Conservation (phyloP, 225 moss, liverwort and hornwort genomes). For the Takakia lepidozioides region DNA sequence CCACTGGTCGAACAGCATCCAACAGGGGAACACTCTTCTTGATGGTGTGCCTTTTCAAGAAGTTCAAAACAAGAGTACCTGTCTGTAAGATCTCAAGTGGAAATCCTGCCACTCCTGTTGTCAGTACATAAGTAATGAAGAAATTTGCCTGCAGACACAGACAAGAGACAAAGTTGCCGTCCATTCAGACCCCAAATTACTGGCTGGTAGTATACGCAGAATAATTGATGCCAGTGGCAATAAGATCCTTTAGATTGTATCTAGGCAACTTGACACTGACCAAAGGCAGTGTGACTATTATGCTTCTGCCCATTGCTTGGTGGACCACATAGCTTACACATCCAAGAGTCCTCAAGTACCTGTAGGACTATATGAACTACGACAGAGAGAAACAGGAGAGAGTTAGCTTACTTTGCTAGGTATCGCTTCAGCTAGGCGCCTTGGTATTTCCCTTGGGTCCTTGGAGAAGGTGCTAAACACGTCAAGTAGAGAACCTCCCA, state of each 20-base stretch:
- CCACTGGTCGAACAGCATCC: conserved; percentile 50
- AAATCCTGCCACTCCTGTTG: conserved; percentile 96
- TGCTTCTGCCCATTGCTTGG: no score
- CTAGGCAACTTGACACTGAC: no score
- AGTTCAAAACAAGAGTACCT: conserved; percentile 55
- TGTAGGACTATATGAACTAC: no score
- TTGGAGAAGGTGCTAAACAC: conserved; percentile 40
- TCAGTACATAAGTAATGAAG: conserved; percentile 95
- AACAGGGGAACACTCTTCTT: conserved; percentile 56
- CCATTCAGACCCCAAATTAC: no score
- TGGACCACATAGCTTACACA: no score
- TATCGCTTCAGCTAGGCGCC: conserved; percentile 48
- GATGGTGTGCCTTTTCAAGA: conserved; percentile 38
- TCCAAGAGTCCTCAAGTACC: no score
- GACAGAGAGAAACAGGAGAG: no score
- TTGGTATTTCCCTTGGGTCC: conserved; percentile 46
- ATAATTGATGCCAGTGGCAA: no score
- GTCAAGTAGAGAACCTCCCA: conserved; percentile 44
- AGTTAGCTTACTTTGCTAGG: conserved; percentile 38
- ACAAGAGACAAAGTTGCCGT: no score
- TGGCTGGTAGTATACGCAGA: no score
- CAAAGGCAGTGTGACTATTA: no score
- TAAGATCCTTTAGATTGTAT: no score
- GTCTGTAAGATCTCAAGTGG: conserved; percentile 80
- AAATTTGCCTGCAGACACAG: conserved; percentile 77